A percentile compares a stretch with the other conserved stretches of the same genome.
Evolutionary conservation across 2,329 filamentous ascomycete genomes (phyloP).

Genomic region (Shiraia bambusicola): DNA sequence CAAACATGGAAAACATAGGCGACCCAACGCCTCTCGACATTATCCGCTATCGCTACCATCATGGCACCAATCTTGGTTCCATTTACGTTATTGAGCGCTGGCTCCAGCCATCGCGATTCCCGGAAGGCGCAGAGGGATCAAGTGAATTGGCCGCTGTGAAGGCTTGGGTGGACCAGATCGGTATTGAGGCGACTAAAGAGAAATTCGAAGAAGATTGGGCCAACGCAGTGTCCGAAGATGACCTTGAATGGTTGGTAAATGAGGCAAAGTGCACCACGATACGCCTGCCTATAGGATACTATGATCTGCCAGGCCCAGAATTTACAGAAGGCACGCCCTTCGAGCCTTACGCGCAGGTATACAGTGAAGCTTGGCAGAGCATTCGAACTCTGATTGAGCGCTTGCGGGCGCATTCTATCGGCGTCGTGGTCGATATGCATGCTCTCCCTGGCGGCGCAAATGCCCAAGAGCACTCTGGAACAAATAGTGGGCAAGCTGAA

Average conservation of each 20-base stretch:
- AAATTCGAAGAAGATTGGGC: slow-evolving; percentile 59
- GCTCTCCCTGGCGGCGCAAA: slow-evolving; percentile 62
- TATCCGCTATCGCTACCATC: slow-evolving; percentile 60
- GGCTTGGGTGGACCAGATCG: slow-evolving; percentile 49
- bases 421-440: slow-evolving; percentile 61
- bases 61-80: slow-evolving; percentile 60
- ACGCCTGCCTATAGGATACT: slow-evolving; percentile 63
- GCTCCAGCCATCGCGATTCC: slow-evolving; percentile 56
- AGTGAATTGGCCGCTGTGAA: slow-evolving; percentile 57
- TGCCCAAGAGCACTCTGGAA: slow-evolving; percentile 57
- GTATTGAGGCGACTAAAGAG: slow-evolving; percentile 51
- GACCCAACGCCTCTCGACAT: slow-evolving; percentile 46
- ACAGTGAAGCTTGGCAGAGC: slow-evolving; percentile 55
- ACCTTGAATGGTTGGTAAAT: slow-evolving; percentile 56
- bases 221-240: slow-evolving; percentile 52
- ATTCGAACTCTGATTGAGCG: slow-evolving; percentile 52
- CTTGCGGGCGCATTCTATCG: slow-evolving; percentile 53
- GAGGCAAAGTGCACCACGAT: slow-evolving; percentile 58
- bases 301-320: slow-evolving; percentile 52
- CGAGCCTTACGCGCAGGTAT: slow-evolving; percentile 51
- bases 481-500: slow-evolving; percentile 53
- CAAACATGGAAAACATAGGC: slow-evolving; percentile 39
- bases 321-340: slow-evolving; percentile 58
- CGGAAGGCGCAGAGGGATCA: slow-evolving; percentile 43
- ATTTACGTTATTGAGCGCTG: slow-evolving; percentile 63